These are phyloP conservation scores for Aurinia saxatilis DNA, from an alignment of 345 rosid genomes.

Conservation along the genomic window DNA sequence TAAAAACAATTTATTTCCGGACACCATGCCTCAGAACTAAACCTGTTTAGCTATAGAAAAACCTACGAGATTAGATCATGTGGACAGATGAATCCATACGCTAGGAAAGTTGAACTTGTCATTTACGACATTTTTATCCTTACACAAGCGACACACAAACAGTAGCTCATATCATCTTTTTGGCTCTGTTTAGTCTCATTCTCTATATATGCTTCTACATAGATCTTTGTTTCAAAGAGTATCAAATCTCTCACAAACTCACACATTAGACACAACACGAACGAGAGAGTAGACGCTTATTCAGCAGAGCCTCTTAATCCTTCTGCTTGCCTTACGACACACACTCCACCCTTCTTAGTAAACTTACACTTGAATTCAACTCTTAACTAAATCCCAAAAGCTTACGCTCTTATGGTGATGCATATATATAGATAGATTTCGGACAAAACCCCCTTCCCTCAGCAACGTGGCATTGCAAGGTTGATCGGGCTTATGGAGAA, in stretches of 20 bases:
- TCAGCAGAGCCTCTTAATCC: slow-evolving; percentile 24
- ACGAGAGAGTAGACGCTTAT: slow-evolving; percentile 14
- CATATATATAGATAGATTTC: slow-evolving; percentile 19
- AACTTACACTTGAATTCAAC: slow-evolving; percentile 20
- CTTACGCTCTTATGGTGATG: slow-evolving; percentile 30
- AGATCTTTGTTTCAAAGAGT: slow-evolving; percentile 23
- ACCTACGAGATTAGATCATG: not conserved
- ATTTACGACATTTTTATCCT: not conserved
- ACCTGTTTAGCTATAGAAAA: not conserved
- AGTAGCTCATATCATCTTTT: not conserved
- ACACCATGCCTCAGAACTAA: not conserved
- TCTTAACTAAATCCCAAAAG: slow-evolving; percentile 25
- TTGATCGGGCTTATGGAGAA: slow-evolving; percentile 39
- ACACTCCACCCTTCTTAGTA: slow-evolving; percentile 14
- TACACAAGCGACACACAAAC: slow-evolving; percentile 17
- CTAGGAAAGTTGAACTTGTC: not conserved
- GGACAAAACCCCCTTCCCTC: not conserved
- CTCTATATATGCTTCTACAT: slow-evolving; percentile 16
- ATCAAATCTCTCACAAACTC: slow-evolving; percentile 22
- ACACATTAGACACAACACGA: slow-evolving; percentile 21
- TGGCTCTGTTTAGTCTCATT: slow-evolving; percentile 7
- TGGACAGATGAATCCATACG: not conserved
- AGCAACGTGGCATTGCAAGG: slow-evolving; percentile 17
- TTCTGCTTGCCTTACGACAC: slow-evolving; percentile 12
- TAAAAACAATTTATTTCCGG: not conserved